Evolutionary conservation across 2,329 filamentous ascomycete species (phyloP).

Genomic region (Nannizzia gypsea): DNA sequence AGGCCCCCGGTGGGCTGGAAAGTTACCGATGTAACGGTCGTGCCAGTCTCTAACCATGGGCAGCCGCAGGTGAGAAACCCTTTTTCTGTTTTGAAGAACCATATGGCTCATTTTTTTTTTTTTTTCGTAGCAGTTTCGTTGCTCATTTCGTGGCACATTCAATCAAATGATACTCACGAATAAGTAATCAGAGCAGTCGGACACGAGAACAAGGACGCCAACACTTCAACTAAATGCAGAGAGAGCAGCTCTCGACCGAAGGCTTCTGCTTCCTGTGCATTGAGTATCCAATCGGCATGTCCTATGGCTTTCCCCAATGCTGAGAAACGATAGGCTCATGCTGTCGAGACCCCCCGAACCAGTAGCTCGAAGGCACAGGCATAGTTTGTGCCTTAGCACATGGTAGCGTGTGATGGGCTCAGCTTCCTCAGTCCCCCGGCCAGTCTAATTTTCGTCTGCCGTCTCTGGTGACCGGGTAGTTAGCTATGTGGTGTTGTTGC

Average conservation of each 20-base stretch:
- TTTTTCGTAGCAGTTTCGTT: neutral
- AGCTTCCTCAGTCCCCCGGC: neutral
- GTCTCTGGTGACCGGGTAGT: neutral
- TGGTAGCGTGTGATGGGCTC: neutral
- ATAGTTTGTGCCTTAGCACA: neutral
- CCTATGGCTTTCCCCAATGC: neutral
- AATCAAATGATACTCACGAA: neutral
- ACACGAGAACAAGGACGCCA: neutral
- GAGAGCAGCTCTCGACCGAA: neutral
- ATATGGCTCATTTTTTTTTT: neutral
- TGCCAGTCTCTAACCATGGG: neutral
- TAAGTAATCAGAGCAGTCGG: neutral
- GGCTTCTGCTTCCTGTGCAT: neutral
- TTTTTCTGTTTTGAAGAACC: neutral
- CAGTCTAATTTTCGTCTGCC: neutral
- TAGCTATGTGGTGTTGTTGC: neutral
- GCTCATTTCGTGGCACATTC: neutral
- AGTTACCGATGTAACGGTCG: slow-evolving; percentile 5
- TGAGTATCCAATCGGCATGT: neutral
- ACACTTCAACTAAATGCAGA: neutral
- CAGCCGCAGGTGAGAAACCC: neutral
- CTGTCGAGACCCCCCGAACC: neutral
- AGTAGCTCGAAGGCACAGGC: neutral
- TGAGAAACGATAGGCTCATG: neutral
- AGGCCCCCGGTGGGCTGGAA: neutral